Evolutionary conservation across 2,329 filamentous ascomycete species (phyloP).

Genomic region (Beauveria pseudobassiana): DNA sequence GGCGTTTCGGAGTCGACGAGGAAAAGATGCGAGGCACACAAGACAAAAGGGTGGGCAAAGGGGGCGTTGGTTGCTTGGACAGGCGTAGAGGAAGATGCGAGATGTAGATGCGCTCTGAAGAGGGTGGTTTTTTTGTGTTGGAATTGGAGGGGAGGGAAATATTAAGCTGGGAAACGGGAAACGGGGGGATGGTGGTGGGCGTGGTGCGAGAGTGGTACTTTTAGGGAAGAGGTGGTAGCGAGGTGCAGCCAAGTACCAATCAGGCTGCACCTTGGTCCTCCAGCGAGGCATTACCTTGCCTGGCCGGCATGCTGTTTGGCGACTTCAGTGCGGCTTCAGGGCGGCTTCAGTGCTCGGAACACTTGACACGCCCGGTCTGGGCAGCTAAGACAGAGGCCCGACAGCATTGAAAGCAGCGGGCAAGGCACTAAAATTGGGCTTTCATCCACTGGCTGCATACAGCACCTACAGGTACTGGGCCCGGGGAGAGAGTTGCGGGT

Average conservation of each 20-base stretch:
- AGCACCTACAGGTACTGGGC: not conserved
- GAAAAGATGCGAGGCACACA: not conserved
- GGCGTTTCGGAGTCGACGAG: not conserved
- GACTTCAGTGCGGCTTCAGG: too few relatives aligned
- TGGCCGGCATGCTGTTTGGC: too few relatives aligned
- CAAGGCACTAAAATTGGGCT: not conserved
- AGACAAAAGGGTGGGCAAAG: not conserved
- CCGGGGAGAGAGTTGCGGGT: not conserved
- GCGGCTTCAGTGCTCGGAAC: too few relatives aligned
- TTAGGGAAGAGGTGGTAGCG: too few relatives aligned
- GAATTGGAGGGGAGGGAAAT: slow-evolving; percentile 10
- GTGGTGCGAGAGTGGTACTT: not conserved
- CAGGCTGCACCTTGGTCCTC: not conserved
- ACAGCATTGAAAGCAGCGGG: not conserved
- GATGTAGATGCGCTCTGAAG: slow-evolving; percentile 8
- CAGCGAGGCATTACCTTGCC: not conserved
- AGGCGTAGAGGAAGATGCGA: not conserved
- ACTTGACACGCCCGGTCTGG: not conserved
- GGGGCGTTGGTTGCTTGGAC: not conserved
- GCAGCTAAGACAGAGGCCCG: not conserved
- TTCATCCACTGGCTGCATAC: not conserved
- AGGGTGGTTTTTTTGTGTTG: slow-evolving; percentile 5
- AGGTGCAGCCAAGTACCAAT: too few relatives aligned
- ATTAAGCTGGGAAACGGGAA: slow-evolving; percentile 6
- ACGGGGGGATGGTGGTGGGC: not conserved